Percentiles rank a stretch among this genome's conserved stretches.
Evolutionary conservation across 352 stramenopile genomes (phyloP).

Genomic region (Globisporangium takayamanum): DNA sequence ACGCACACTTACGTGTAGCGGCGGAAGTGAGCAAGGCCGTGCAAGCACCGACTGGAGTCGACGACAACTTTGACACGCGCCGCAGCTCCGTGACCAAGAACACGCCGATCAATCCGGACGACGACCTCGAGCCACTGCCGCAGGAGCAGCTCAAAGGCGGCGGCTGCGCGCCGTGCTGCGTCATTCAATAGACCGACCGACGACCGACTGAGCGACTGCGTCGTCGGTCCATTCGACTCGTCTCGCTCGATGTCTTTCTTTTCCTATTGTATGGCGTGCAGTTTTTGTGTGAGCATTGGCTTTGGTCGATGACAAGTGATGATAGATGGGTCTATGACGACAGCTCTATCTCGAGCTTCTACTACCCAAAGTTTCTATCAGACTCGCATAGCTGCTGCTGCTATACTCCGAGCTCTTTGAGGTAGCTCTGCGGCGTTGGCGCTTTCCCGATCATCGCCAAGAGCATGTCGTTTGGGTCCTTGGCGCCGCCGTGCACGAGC

Average conservation of each 20-base stretch:
- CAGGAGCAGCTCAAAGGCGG: slow-evolving; percentile 26
- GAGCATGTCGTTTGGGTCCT: slow-evolving; percentile 83
- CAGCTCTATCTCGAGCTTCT: neutral
- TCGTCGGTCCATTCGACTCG: slow-evolving; percentile 3
- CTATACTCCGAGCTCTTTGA: slow-evolving; percentile 67
- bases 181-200: slow-evolving; percentile 46
- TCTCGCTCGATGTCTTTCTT: slow-evolving; percentile 2
- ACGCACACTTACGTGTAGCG: neutral
- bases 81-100: slow-evolving; percentile 7
- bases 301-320: too few relatives aligned
- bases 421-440: slow-evolving; percentile 54
- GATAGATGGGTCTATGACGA: too few relatives aligned
- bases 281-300: too few relatives aligned
- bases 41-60: slow-evolving; percentile 13
- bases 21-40: slow-evolving; percentile 21
- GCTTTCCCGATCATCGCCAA: slow-evolving; percentile 51
- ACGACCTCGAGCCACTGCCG: slow-evolving; percentile 6
- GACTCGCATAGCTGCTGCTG: neutral
- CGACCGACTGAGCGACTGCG: too few relatives aligned
- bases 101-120: slow-evolving; percentile 12
- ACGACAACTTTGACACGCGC: slow-evolving; percentile 6
- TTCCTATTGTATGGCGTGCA: neutral
- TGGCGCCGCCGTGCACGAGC: slow-evolving; percentile 82
- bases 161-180: slow-evolving; percentile 56
- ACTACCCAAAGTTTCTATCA: neutral